Conservation (phyloP, 805 yeast genomes). For the Komagataella populi region DNA sequence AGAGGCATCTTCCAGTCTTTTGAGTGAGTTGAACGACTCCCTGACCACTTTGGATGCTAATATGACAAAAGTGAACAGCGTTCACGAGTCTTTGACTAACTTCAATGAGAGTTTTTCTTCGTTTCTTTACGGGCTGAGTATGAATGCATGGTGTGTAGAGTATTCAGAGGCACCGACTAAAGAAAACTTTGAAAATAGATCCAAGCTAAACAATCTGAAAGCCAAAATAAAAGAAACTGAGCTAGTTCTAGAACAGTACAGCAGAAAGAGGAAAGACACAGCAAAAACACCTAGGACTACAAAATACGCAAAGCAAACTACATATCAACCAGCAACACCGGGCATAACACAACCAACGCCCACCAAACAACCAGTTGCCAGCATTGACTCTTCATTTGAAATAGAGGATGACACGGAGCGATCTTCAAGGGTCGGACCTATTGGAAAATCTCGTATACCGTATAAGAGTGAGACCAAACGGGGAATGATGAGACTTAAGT, state of each 20-base stretch:
- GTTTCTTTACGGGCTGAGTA: conserved; percentile 64
- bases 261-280: not conserved
- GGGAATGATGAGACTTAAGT: not conserved
- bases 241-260: not conserved
- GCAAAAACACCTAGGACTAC: not conserved
- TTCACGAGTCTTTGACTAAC: conserved; percentile 46
- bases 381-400: not conserved
- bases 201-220: not conserved
- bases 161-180: conserved; percentile 24
- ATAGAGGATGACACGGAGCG: not conserved
- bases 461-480: not conserved
- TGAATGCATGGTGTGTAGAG: conserved; percentile 84
- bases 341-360: not conserved
- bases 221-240: not conserved
- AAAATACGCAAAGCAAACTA: not conserved
- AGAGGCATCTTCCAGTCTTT: conserved; percentile 19
- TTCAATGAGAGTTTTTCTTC: conserved; percentile 74
- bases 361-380: not conserved
- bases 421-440: not conserved
- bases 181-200: not conserved
- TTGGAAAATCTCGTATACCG: not conserved
- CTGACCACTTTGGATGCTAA: conserved; percentile 43
- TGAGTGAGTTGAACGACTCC: conserved; percentile 29
- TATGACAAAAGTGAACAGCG: conserved; percentile 37
- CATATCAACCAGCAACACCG: not conserved